Conservation (phyloP, 169 alveolate genomes). For the Plasmodium ovale region DNA sequence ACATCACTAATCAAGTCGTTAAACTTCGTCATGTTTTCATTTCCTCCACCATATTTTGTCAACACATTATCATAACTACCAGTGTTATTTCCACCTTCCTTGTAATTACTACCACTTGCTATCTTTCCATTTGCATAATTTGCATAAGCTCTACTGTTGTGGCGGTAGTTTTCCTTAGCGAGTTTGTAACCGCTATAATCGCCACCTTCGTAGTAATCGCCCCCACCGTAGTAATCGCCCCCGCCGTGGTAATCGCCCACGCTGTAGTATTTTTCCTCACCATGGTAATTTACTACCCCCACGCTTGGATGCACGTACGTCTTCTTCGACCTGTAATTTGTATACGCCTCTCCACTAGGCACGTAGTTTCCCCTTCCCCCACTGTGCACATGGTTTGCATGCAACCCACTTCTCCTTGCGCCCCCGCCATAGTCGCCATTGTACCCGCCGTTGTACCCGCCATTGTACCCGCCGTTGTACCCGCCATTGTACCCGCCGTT, state of each 20-base stretch:
- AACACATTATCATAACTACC: neutral
- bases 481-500: neutral
- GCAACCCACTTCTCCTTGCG: too few species aligned
- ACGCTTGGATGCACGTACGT: too few species aligned
- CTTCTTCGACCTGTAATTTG: too few species aligned
- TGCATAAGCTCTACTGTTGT: neutral
- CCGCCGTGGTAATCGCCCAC: neutral
- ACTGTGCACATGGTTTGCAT: too few species aligned
- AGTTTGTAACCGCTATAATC: neutral
- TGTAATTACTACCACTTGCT: neutral
- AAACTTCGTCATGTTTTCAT: neutral
- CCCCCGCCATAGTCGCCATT: too few species aligned
- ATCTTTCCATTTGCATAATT: neutral
- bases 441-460: neutral
- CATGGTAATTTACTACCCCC: too few species aligned
- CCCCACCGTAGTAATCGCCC: neutral
- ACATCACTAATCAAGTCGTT: conserved; percentile 43
- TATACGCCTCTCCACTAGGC: too few species aligned
- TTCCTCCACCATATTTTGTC: neutral
- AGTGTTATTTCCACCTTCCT: neutral
- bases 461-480: conserved; percentile 1
- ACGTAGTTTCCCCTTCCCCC: too few species aligned
- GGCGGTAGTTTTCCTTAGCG: neutral
- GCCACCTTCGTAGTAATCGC: neutral
- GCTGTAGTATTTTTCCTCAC: too few species aligned